phyloP scores from a whole-genome alignment of 2,329 filamentous ascomycete species.

The Ustulina deusta region DNA sequence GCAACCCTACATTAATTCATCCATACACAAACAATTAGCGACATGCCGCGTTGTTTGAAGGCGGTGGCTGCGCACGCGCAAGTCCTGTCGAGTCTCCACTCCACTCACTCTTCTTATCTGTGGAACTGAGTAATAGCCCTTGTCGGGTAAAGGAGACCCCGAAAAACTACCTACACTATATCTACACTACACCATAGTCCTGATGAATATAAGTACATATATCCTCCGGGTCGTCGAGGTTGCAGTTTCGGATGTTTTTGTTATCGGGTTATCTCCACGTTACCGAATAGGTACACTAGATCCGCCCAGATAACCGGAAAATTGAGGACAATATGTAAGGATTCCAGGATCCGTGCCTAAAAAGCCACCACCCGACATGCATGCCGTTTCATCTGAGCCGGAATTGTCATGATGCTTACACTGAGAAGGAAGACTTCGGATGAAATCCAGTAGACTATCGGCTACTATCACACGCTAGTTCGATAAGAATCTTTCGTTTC shows the following conservation, averaged over 20 bases:
- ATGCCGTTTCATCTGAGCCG: neutral
- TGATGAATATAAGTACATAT: no score
- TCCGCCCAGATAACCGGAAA: neutral
- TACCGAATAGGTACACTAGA: neutral
- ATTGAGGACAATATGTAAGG: neutral
- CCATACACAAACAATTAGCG: neutral
- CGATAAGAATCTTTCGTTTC: neutral
- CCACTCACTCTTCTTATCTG: neutral
- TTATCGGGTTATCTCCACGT: neutral
- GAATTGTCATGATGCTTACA: slow-evolving; percentile 2
- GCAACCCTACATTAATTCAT: slow-evolving; percentile 8
- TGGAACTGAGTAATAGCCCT: no score
- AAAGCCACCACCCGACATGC: neutral
- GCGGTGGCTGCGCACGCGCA: neutral
- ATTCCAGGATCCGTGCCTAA: neutral
- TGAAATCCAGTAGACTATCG: neutral
- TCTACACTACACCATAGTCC: no score
- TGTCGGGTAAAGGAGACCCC: neutral
- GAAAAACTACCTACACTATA: no score
- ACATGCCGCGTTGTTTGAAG: neutral
- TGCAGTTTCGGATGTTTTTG: neutral
- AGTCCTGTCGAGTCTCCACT: neutral
- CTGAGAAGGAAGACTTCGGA: neutral
- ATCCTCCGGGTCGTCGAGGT: neutral
- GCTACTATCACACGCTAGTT: neutral